These are phyloP conservation scores for Diutina ranongensis DNA, from an alignment of 1,139 yeast genomes.

Conservation along the genomic window DNA sequence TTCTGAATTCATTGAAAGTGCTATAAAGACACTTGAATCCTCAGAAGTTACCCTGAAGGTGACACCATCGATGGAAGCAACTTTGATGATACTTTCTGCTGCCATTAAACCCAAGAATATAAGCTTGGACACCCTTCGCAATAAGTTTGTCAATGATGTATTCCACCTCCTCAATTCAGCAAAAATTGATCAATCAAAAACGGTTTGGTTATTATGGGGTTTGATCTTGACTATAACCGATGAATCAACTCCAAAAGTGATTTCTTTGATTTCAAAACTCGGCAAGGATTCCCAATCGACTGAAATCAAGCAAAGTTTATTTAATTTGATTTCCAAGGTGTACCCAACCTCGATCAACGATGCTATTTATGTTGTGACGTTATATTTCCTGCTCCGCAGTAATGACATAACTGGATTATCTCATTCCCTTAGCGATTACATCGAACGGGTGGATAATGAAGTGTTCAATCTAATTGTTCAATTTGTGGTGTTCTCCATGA, in stretches of 20 bases:
- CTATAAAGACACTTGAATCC: background rate
- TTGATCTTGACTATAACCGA: background rate
- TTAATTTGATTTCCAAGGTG: background rate
- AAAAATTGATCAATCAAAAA: background rate
- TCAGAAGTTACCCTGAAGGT: background rate
- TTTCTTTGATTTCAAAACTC: background rate
- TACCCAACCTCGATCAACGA: background rate
- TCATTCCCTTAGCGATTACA: background rate
- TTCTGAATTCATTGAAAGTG: background rate
- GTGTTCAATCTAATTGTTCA: background rate
- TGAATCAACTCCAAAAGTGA: background rate
- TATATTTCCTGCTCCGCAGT: background rate
- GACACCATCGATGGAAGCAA: background rate
- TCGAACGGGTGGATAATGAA: background rate
- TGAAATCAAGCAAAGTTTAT: background rate
- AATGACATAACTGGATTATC: background rate
- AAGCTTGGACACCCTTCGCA: background rate
- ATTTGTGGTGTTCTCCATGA: background rate
- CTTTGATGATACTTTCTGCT: background rate
- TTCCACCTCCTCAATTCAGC: background rate
- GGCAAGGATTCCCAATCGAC: background rate
- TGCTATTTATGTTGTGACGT: background rate
- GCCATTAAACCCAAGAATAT: background rate
- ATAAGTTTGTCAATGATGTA: background rate
- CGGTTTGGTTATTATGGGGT: slow-evolving; percentile 2